phyloP scores from a whole-genome alignment of 257 asterid genomes.

The Lantana camara region DNA sequence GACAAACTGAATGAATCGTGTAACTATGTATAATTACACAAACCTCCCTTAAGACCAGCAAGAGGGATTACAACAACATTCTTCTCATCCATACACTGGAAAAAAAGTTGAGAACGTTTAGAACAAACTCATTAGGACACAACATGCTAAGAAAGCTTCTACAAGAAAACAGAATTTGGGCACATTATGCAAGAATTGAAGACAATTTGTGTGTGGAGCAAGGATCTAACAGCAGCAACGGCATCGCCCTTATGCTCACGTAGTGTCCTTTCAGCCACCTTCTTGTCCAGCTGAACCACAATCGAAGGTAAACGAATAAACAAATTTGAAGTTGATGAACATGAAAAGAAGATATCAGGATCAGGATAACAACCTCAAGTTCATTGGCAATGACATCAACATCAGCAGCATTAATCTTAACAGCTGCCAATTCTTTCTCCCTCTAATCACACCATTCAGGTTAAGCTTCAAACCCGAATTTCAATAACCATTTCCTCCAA shows the following conservation, averaged over 20 bases:
- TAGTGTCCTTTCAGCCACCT: constrained; percentile 89
- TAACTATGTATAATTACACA: too few species aligned
- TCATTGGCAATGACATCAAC: constrained; percentile 86
- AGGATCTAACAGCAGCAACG: constrained; percentile 85
- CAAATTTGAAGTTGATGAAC: not conserved
- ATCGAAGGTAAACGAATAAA: not conserved
- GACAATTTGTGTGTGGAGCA: constrained; percentile 45
- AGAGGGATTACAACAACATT: too few species aligned
- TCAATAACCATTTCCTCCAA: not conserved
- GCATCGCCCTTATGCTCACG: too few species aligned
- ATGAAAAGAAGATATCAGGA: not conserved
- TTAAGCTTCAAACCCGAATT: not conserved
- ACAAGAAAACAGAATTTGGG: constrained; percentile 1
- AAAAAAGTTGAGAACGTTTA: not conserved
- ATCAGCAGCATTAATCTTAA: constrained; percentile 83
- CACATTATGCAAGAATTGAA: not conserved
- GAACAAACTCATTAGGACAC: not conserved
- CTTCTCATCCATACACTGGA: not conserved
- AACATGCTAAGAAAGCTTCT: not conserved
- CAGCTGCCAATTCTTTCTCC: constrained; percentile 96
- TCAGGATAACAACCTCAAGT: constrained; percentile 65
- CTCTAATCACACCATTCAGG: constrained; percentile 37
- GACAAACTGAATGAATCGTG: too few species aligned
- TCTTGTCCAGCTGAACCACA: constrained; percentile 72
- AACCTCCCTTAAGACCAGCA: too few species aligned